Evolutionary conservation across 441 rosid species (phyloP), one percentile per base, ranked within the genome.

Genomic region (Corymbia calophylla): DNA sequence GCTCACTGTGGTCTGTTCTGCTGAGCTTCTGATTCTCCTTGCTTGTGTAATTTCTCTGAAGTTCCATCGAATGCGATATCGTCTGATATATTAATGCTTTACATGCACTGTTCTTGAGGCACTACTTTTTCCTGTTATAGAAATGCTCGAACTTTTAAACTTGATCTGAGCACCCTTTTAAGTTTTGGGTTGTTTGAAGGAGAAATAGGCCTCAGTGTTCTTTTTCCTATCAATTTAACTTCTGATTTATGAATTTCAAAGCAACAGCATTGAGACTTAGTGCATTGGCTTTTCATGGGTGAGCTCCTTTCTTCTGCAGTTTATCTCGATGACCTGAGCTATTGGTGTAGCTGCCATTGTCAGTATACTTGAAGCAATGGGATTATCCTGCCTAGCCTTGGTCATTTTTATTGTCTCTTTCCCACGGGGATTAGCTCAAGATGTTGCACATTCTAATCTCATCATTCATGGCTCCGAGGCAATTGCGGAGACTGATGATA

Each of bases 401-500:
- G 86, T 93, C 88, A 47, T 94, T 87, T 70, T 94, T 87, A 87
- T 95, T 91, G 91, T 91, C 87, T 93, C 89, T 49, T 87, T 95
- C 77, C 95, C 96, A 91, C 89, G 89, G 54, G 93, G 55, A 44
- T 89, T 92, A 58, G 94, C 96, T 89, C 94, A 92, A 88, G 94
- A 94, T 47, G 91, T 93, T 90, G 91, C 88, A 55, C 90, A 80
- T 89, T 93, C 93, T 48, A 92, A 93, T 32, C 90, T 98, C 49
- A 81, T 91, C 49, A 92, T 98, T 73, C 93, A 96, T 89, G 99
- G 97, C 87, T 91, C 93, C 51, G 73, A 56, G 86, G 89, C 87
- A 86, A 87, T 96, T 88, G 93, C 97, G 15, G 93, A 93, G 90
- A 97, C 95, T 32, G 99, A 98, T 87, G 97, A 96, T 81, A 94